Percentiles rank a stretch among this genome's conserved stretches.
These are phyloP conservation scores for Zymoseptoria crescenta DNA, from an alignment of 2,329 filamentous ascomycete genomes.

Conservation along the genomic window DNA sequence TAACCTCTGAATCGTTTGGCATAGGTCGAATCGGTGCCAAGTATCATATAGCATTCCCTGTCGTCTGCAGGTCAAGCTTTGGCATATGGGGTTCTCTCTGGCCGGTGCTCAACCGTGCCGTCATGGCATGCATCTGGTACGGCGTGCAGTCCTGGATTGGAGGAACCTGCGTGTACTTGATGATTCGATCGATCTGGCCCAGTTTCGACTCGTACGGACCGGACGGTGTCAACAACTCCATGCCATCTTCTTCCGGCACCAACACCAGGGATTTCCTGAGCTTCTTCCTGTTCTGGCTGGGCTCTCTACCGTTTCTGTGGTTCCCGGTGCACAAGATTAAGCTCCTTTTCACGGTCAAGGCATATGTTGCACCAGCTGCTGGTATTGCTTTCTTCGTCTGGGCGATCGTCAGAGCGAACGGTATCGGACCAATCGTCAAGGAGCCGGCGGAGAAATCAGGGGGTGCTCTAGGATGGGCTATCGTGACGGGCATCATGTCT, in stretches of 20 bases:
- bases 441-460: conserved; percentile 58
- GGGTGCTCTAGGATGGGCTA: conserved; percentile 66
- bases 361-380: conserved; percentile 74
- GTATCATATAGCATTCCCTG: conserved; percentile 86
- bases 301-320: conserved; percentile 76
- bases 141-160: conserved; percentile 82
- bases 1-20: neutral
- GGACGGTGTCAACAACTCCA: conserved; percentile 54
- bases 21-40: conserved; percentile 63
- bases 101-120: conserved; percentile 84
- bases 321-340: conserved; percentile 83
- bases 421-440: conserved; percentile 72
- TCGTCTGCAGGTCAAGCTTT: conserved; percentile 69
- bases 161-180: conserved; percentile 70
- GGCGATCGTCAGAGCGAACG: conserved; percentile 73
- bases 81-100: conserved; percentile 84
- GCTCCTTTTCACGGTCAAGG: conserved; percentile 89
- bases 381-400: conserved; percentile 82
- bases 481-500: conserved; percentile 80
- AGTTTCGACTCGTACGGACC: conserved; percentile 37
- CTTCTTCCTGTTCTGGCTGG: conserved; percentile 82
- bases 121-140: conserved; percentile 82
- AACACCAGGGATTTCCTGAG: conserved; percentile 67
- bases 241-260: conserved; percentile 58
- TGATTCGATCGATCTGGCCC: conserved; percentile 79